Evolutionary conservation across 1,139 yeast species (phyloP), one percentile per base, ranked within the genome.

Genomic region (Geotrichum phurueaensis): DNA sequence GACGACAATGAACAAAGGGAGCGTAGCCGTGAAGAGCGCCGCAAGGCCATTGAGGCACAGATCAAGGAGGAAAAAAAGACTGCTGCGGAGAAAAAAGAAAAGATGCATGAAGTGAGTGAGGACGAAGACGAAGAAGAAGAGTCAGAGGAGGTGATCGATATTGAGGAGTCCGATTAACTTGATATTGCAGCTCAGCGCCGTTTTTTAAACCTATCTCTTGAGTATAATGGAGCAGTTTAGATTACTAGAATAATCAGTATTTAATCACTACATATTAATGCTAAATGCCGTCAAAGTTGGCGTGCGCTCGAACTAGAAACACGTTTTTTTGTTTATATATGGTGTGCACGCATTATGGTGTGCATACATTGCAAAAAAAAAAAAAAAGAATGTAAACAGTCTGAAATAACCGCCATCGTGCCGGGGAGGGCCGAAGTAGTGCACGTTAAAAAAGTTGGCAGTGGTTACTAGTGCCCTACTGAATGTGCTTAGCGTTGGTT

Each of bases 1-100:
- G 68, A 65, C 15, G 68, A 66, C 53, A 59, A 49, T 2, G 60
- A 50, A 27, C 58, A 45, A 9, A 48, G 56, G 15, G 62, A 56
- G 48, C 45, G 51, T 18, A 29, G 39, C 12, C 50, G 45, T 15
- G 52, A 50, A 18, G 56, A 45, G 20, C 27, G 56, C 18, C 51
- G 51, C 13, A 43, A 56, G 12, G 52, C 48, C 47, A 49, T 53
- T 43, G 57, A 57, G 39, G 55, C 56, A 43, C 45, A 51, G 20
- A 49, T 57, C 20, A 57, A 58, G 23, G 52, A 51, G 20, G 45
- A 60, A 53, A 22, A 36, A 7, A 53, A 48, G 29, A 20, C 13
- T 20, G 39, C 45, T 31, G 33, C 29, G 25, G 51, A 54, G 27
- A 25, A 23, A 13, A n/a, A 55, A 12, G 48, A 29, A 23, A 49